phyloP scores from a whole-genome alignment of 1,139 yeast genomes.

The Wickerhamomyces sp. region DNA sequence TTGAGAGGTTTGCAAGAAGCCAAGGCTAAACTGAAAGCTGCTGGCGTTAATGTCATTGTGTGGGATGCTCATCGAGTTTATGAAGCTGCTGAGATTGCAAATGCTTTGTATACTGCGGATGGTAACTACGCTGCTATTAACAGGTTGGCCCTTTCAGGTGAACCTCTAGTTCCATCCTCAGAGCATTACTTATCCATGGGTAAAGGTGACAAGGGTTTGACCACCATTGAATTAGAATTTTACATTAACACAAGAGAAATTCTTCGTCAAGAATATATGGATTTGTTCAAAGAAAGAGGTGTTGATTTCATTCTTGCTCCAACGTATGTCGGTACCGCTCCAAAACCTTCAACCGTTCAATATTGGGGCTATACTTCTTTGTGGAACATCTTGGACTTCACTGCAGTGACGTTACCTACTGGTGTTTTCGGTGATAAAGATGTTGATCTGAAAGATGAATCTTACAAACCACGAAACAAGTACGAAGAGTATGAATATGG shows the following conservation, averaged over 20 bases:
- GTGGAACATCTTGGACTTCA: conserved; percentile 61
- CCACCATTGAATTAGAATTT: conserved; percentile 42
- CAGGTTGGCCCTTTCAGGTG: conserved; percentile 55
- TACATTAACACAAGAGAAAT: conserved; percentile 47
- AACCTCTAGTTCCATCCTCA: conserved; percentile 56
- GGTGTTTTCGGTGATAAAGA: conserved; percentile 49
- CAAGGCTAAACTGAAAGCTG: conserved; percentile 32
- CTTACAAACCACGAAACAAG: conserved; percentile 20
- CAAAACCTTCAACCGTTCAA: conserved; percentile 55
- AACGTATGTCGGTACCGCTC: conserved; percentile 67
- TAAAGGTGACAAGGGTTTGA: conserved; percentile 41
- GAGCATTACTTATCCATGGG: conserved; percentile 57
- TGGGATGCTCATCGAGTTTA: conserved; percentile 49
- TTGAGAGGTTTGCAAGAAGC: conserved; percentile 39
- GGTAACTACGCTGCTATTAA: conserved; percentile 52
- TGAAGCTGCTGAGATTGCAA: conserved; percentile 47
- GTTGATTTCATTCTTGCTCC: conserved; percentile 70
- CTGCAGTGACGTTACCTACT: conserved; percentile 57
- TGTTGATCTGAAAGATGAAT: conserved; percentile 24
- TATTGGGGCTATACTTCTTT: conserved; percentile 77
- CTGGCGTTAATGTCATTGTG: conserved; percentile 41
- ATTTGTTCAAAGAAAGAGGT: conserved; percentile 45
- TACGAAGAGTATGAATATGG: conserved; percentile 23
- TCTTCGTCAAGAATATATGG: conserved; percentile 50
- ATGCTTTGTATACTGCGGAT: conserved; percentile 40